Percentiles rank a stretch among this genome's conserved stretches.
These are phyloP conservation scores for Ogataea salicorniae DNA, from an alignment of 805 yeast genomes.

Conservation along the genomic window DNA sequence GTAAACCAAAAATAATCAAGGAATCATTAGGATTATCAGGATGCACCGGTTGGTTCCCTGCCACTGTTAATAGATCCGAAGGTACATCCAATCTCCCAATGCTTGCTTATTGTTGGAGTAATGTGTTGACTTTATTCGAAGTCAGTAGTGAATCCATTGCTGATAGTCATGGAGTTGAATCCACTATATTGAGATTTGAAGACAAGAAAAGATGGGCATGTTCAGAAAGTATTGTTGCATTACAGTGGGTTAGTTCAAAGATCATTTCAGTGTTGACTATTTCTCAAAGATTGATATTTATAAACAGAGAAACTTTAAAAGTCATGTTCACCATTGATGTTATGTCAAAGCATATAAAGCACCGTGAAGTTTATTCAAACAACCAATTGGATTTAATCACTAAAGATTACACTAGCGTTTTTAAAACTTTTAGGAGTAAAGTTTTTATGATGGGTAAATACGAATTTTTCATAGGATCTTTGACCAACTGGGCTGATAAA, in stretches of 20 bases:
- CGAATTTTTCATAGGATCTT: constrained; percentile 51
- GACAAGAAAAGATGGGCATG: constrained; percentile 39
- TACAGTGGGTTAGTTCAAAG: constrained; percentile 52
- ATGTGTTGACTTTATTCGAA: constrained; percentile 51
- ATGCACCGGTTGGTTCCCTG: constrained; percentile 62
- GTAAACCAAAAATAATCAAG: constrained; percentile 38
- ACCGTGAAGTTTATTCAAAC: constrained; percentile 3
- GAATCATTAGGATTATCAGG: constrained; percentile 35
- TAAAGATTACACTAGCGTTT: constrained; percentile 25
- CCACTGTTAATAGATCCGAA: constrained; percentile 26
- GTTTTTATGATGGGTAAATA: constrained; percentile 49
- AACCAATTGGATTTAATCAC: constrained; percentile 13
- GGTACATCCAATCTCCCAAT: constrained; percentile 34
- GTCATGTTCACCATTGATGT: constrained; percentile 34
- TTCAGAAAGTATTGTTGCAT: constrained; percentile 44
- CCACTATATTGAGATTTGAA: constrained; percentile 30
- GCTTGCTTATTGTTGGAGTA: constrained; percentile 68
- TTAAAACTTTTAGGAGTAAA: constrained; percentile 38
- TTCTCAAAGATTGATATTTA: constrained; percentile 40
- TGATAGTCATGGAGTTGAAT: constrained; percentile 21
- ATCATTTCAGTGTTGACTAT: constrained; percentile 38
- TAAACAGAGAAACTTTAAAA: constrained; percentile 36
- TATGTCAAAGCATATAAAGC: constrained; percentile 34
- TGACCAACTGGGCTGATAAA: constrained; percentile 67
- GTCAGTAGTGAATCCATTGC: constrained; percentile 32